Evolutionary conservation across 805 yeast genomes (phyloP).

Genomic region (Kockiozyma suomiensis): DNA sequence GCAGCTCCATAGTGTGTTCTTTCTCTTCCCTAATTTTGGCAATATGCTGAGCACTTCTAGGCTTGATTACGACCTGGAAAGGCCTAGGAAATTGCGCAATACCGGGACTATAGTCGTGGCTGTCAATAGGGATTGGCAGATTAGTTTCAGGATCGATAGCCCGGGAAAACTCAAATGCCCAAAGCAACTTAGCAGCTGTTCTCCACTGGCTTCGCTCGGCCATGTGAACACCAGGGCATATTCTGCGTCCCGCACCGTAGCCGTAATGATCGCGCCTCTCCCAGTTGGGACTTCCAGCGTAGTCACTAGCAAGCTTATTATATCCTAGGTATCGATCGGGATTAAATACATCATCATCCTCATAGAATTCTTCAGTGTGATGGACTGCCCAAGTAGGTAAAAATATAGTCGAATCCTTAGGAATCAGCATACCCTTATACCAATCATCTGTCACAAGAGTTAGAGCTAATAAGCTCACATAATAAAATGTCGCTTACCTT

Average conservation of each 20-base stretch:
- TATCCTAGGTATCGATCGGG: not conserved
- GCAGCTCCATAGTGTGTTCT: too few relatives aligned
- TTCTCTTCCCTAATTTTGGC: not conserved
- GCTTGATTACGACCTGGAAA: not conserved
- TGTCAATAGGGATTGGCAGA: not conserved
- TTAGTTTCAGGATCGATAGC: not conserved
- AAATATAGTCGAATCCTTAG: not conserved
- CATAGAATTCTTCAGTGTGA: not conserved
- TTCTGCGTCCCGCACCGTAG: not conserved
- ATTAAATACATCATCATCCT: not conserved
- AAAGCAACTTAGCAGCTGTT: not conserved
- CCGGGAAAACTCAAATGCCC: not conserved
- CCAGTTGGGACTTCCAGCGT: not conserved
- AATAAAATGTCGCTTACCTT: not conserved
- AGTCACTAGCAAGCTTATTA: not conserved
- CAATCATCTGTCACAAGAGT: not conserved
- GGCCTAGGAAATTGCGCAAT: not conserved
- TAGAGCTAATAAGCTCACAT: not conserved
- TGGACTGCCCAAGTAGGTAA: not conserved
- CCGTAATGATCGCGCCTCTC: not conserved
- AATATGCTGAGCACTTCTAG: not conserved
- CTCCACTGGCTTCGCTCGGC: not conserved
- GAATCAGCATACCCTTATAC: slow-evolving; percentile 1
- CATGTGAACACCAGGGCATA: not conserved
- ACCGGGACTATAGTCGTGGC: not conserved